A percentile compares a stretch with the other conserved stretches of the same genome.
These are phyloP conservation scores for Penicillium herquei DNA, from an alignment of 495 filamentous ascomycete genomes.

Conservation along the genomic window DNA sequence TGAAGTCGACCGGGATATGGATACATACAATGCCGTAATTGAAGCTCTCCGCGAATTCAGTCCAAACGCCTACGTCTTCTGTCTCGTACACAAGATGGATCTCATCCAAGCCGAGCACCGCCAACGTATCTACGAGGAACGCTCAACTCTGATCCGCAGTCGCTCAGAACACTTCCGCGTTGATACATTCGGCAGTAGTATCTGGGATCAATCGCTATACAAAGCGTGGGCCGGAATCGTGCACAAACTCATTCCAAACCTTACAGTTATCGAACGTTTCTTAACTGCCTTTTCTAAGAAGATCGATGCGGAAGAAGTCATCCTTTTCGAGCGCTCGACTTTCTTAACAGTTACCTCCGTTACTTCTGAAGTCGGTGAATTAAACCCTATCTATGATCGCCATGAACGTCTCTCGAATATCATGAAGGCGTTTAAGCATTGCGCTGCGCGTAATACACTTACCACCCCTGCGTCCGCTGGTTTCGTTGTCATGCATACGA, in stretches of 20 bases:
- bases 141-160: conserved; percentile 66
- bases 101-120: conserved; percentile 80
- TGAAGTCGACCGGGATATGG: conserved; percentile 86
- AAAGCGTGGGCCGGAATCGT: conserved; percentile 97
- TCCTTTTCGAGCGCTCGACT: conserved; percentile 92
- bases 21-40: conserved; percentile 85
- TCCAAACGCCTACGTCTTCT: conserved; percentile 80
- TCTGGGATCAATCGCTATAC: conserved; percentile 99
- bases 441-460: conserved; percentile 57
- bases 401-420: conserved; percentile 95
- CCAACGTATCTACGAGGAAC: conserved; percentile 76
- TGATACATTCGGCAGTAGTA: conserved; percentile 84
- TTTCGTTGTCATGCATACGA: conserved; percentile 66
- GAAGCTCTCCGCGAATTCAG: conserved; percentile 81
- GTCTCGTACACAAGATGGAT: conserved; percentile 98
- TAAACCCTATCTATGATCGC: conserved; percentile 86
- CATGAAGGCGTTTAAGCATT: conserved; percentile 95
- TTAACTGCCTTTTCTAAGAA: conserved; percentile 72
- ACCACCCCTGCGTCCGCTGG: conserved; percentile 53
- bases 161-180: conserved; percentile 70
- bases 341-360: conserved; percentile 92
- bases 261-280: conserved; percentile 83
- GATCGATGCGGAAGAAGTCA: conserved; percentile 88
- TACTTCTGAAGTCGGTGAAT: conserved; percentile 64
- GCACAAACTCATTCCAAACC: conserved; percentile 91